Percentiles rank a stretch among this genome's conserved stretches.
Conservation (phyloP, 108 stramenopile genomes). For the Nitzschia putrida region DNA sequence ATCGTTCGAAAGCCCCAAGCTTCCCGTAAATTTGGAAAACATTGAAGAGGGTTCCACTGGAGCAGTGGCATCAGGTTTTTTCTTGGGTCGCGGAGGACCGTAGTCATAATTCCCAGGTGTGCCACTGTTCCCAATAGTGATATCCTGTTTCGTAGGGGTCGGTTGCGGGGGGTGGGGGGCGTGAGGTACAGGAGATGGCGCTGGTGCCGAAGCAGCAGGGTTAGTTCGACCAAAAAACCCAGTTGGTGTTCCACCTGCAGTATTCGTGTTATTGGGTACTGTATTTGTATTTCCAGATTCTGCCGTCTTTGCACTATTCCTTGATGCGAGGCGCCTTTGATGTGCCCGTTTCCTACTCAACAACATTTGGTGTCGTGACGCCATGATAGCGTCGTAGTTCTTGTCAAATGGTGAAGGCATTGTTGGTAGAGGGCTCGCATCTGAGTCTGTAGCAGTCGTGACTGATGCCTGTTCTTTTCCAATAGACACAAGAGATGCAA, state of each 20-base stretch:
- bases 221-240: conserved; percentile 26
- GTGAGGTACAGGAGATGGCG: background rate
- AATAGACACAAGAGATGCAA: no score
- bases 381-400: conserved; percentile 33
- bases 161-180: background rate
- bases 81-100: background rate
- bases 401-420: conserved; percentile 30
- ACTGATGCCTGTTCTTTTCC: no score
- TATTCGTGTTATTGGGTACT: no score
- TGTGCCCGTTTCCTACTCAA: conserved; percentile 29
- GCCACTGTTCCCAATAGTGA: no score
- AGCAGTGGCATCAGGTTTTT: background rate
- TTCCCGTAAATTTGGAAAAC: background rate
- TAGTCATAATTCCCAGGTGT: no score
- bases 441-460: background rate
- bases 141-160: background rate
- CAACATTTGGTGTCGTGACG: conserved; percentile 32
- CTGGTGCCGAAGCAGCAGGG: background rate
- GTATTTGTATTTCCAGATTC: background rate
- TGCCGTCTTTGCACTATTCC: background rate
- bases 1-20: background rate
- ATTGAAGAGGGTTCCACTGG: background rate
- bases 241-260: no score
- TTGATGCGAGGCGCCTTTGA: conserved; percentile 10
- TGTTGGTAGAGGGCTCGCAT: conserved; percentile 1